phyloP scores from a whole-genome alignment of 345 rosid genomes.

The Lagerstroemia speciosa region DNA sequence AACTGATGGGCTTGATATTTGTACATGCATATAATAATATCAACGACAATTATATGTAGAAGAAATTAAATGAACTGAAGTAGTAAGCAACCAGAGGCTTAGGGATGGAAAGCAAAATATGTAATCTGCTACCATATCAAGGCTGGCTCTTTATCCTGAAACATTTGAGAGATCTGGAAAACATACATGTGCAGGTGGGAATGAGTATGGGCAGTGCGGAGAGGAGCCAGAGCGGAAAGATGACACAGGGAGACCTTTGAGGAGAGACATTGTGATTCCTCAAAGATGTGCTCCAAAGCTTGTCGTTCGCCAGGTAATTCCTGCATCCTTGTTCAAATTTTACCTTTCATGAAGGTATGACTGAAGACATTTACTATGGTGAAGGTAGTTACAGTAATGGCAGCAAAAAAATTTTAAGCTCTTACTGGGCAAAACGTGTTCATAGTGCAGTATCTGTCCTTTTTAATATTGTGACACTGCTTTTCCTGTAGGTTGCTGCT shows the following conservation, averaged over 20 bases:
- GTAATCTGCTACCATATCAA: not conserved
- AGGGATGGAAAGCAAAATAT: not conserved
- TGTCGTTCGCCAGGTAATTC: slow-evolving; percentile 73
- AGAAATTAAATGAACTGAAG: not conserved
- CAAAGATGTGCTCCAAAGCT: slow-evolving; percentile 91
- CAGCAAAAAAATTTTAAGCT: not conserved
- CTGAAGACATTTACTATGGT: not conserved
- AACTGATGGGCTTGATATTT: not conserved
- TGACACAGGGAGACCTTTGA: slow-evolving; percentile 67
- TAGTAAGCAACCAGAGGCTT: not conserved
- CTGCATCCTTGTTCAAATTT: not conserved
- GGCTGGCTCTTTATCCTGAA: not conserved
- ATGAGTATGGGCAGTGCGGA: slow-evolving; percentile 99
- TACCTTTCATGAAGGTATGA: not conserved
- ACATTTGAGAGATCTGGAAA: not conserved
- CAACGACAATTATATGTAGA: not conserved
- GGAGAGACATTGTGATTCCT: slow-evolving; percentile 87
- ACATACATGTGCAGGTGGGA: slow-evolving; percentile 56
- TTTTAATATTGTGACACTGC: slow-evolving; percentile 7
- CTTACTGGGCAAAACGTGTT: not conserved
- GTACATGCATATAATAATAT: not conserved
- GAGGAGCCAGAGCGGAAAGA: slow-evolving; percentile 91
- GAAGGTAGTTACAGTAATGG: not conserved
- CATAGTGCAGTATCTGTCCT: not conserved
- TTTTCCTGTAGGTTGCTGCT: slow-evolving; percentile 71